Base-by-base conservation (phyloP, 2,329 filamentous ascomycete species). In the Ploettnerulaceae sp. region DNA sequence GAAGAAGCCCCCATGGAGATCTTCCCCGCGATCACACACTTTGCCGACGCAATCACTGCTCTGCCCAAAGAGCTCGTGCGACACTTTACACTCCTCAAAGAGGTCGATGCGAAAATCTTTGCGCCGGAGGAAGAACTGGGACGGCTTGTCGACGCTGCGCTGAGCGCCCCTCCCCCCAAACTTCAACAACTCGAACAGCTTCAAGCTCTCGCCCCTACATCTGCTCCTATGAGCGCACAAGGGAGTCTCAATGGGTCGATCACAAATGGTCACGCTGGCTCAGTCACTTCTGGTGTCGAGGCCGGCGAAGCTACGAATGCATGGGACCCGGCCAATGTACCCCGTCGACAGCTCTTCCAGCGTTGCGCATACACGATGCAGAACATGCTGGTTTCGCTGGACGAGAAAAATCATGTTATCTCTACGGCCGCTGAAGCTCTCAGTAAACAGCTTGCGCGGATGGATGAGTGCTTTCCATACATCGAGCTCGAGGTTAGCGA, bases 341-440 rank as follows among this genome's bases (percentile, higher is more conserved):
- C 75, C 42, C 79, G 83, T 54, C 81, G 88, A 55, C 79, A 85
- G 60, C 72, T 90, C 32, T 95, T 91, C 64, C 80, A 82, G 59
- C 82, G 88, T 50, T 81, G 91, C 43, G 83, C 89, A 28, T 75
- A 81, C 58, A 84, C 86, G 55, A 83, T 95, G 42, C 80, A 84
- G 55, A 86, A 90, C 58, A 86, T 97, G 73, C 80, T 97, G 34
- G 81, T 89, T 37, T 91, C 90, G 1, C 77, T 97, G 28, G 93
- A 98, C 62, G 93, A 98, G 69, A 98, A 98, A 70, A 95, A 96
- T 57, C 90, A 96, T 58, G 93, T 98, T 57, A 85, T 97, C 47
- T 85, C 87, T 28, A 94, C 91, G 12, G 91, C 93, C 45, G 93
- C 91, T 60, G 87, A 95, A 57, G 88, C 90, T 35, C 79, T 97